Percentiles rank a stretch among this genome's conserved stretches.
These are phyloP conservation scores for Piper longum DNA, from an alignment of 164 flowering plant species.

Conservation along the genomic window DNA sequence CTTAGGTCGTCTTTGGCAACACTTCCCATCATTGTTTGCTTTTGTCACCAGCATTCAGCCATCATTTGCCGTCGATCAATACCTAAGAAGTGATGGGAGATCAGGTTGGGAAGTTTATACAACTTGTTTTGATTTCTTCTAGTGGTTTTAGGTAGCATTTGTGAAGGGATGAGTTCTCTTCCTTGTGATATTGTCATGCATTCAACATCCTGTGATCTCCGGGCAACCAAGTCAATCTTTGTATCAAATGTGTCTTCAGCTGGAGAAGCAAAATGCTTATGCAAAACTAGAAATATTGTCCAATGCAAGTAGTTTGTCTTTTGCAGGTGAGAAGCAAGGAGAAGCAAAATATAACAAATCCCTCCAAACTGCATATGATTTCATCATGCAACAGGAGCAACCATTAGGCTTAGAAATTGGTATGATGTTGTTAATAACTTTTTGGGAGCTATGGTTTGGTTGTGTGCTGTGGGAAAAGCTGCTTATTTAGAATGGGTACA, in stretches of 20 bases:
- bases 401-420: slow-evolving; percentile 56
- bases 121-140: slow-evolving; percentile 8
- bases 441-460: slow-evolving; percentile 48
- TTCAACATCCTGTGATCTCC: slow-evolving; percentile 11
- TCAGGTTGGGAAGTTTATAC: slow-evolving; percentile 18
- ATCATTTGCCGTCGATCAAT: too few relatives aligned
- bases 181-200: slow-evolving; percentile 11
- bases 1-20: too few relatives aligned
- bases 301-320: slow-evolving; percentile 42
- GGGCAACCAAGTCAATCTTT: slow-evolving; percentile 10
- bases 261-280: slow-evolving; percentile 18
- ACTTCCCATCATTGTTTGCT: too few relatives aligned
- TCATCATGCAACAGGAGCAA: slow-evolving; percentile 35
- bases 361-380: slow-evolving; percentile 25
- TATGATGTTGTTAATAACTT: slow-evolving; percentile 7
- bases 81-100: too few relatives aligned
- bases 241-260: slow-evolving; percentile 17
- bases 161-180: slow-evolving; percentile 13
- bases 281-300: slow-evolving; percentile 16
- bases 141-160: slow-evolving; percentile 16
- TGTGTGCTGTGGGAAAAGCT: slow-evolving; percentile 52
- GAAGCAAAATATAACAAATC: slow-evolving; percentile 30
- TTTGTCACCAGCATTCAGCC: too few relatives aligned
- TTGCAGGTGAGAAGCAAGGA: slow-evolving; percentile 59
- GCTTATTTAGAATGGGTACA: slow-evolving; percentile 42